Evolutionary conservation across 768 basidiomycete genomes (phyloP).

Genomic region (Mycena indigotica): DNA sequence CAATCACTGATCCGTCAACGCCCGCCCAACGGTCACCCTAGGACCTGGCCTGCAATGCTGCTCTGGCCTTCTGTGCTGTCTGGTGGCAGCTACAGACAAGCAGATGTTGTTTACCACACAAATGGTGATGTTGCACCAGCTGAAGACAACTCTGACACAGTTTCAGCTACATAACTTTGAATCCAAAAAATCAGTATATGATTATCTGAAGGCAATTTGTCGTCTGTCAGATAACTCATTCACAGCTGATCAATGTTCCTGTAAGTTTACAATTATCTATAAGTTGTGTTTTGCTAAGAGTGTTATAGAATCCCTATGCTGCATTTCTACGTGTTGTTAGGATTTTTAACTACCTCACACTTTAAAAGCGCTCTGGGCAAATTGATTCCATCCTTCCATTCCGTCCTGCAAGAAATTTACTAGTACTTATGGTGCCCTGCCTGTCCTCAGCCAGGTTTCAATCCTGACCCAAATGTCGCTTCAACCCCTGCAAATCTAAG

Average conservation of each 20-base stretch:
- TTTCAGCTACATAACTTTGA: slow-evolving; percentile 9
- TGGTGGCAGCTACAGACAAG: too few relatives aligned
- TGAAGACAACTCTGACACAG: background rate
- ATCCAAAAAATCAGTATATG: slow-evolving; percentile 9
- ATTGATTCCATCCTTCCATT: slow-evolving; percentile 1
- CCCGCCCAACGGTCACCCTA: too few relatives aligned
- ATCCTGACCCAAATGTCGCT: background rate
- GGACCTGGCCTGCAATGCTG: too few relatives aligned
- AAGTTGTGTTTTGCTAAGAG: background rate
- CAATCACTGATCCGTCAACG: too few relatives aligned
- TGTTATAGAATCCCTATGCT: slow-evolving; percentile 5
- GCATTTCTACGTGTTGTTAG: background rate
- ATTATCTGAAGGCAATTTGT: slow-evolving; percentile 3
- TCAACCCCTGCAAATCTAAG: background rate
- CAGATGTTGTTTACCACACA: too few relatives aligned
- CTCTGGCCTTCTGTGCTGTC: too few relatives aligned
- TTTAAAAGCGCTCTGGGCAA: slow-evolving; percentile 3
- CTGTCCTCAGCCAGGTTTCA: slow-evolving; percentile 10
- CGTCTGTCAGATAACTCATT: slow-evolving; percentile 6
- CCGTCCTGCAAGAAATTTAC: slow-evolving; percentile 7
- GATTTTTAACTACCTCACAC: background rate
- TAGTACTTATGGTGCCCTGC: slow-evolving; percentile 6
- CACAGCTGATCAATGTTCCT: slow-evolving; percentile 6
- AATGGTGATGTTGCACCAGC: too few relatives aligned
- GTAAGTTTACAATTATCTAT: background rate